Evolutionary conservation across 2,329 filamentous ascomycete genomes (phyloP).

Genomic region (Pyrenophora teres): DNA sequence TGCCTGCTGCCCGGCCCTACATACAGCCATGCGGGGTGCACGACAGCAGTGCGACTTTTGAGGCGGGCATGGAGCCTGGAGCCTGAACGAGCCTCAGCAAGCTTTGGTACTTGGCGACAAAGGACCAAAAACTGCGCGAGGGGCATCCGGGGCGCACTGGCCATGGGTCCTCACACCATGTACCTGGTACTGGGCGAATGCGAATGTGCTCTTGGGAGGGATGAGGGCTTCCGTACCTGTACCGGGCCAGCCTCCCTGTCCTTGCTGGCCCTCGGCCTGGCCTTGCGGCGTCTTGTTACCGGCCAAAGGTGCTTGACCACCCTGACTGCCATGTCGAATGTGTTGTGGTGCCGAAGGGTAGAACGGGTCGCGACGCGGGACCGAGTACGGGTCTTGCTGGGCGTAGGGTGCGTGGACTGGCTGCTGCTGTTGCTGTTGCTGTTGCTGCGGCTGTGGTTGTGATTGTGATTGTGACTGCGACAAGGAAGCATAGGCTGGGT

Average conservation of each 20-base stretch:
- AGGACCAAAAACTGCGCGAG: conserved; percentile 1
- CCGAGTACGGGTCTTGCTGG: conserved; percentile 51
- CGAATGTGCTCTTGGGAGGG: conserved; percentile 1
- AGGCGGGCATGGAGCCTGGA: conserved; percentile 5
- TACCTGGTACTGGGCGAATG: background rate
- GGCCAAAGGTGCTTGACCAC: conserved; percentile 1
- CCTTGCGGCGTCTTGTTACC: conserved; percentile 31
- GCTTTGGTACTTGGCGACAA: background rate
- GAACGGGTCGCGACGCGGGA: conserved; percentile 55
- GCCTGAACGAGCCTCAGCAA: background rate
- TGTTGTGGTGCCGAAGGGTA: conserved; percentile 45
- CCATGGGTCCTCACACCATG: background rate
- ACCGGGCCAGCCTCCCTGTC: conserved; percentile 41
- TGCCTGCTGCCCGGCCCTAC: conserved; percentile 7
- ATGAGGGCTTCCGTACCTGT: conserved; percentile 41
- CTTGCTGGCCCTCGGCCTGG: conserved; percentile 40
- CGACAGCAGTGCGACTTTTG: conserved; percentile 20
- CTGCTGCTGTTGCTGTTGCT: conserved; percentile 14
- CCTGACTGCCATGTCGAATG: conserved; percentile 49
- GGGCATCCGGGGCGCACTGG: background rate
- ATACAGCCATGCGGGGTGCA: conserved; percentile 24
- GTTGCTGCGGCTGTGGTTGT: conserved; percentile 30
- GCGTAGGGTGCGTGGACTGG: conserved; percentile 52
- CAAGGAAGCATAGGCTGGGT: conserved; percentile 44
- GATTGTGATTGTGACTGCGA: conserved; percentile 30